Base-by-base conservation (phyloP, 371 early-diverging fungal species). In the Coemansia sp. region DNA sequence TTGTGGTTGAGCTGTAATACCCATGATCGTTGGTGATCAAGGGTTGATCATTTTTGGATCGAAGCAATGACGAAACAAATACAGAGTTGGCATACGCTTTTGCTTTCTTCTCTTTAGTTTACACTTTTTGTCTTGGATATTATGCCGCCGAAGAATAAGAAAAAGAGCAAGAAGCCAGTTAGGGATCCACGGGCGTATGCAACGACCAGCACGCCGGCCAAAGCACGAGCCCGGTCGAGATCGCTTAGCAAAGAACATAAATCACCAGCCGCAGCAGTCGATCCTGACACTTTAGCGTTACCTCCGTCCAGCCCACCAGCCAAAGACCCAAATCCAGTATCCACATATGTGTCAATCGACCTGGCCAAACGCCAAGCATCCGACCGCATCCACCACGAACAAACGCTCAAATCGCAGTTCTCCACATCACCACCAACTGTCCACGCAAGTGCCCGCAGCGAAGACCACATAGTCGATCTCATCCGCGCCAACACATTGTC, bases 281-380 rank as follows among this genome's bases (percentile, higher is more conserved):
- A 7, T 47, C 6, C 47, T 0, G 47, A n/a, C 6, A 5, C 47
- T 6, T 1, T n/a, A 12, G n/a, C 47, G 0, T 14, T n/a, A 7
- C 47, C 47, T n/a, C 47, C 47, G 5, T 14, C 47, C 6, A 47
- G 47, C 0, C 47, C 21, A 7, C 2, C n/a, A 9, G 20, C 18
- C 18, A 4, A 5, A 18, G 58, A 57, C n/a, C 58, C 58, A 3
- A 3, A 7, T 6, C 7, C 20, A 11, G 52, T 54, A 2, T 54
- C 28, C 3, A 16, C 50, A 12, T 68, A 64, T 60, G 64, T 67
- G 0, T 68, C 61, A 2, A 11, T 72, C 0, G 61, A 64, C 7
- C 51, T 64, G 39, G 68, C 69, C 12, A 59, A 52, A 7, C 59
- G 25, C 12, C 72, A 72, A 25, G 72, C 72, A 5, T 18, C 21